phyloP scores from a whole-genome alignment of 345 rosid species.

The rapeseed (Brassica napus) region DNA sequence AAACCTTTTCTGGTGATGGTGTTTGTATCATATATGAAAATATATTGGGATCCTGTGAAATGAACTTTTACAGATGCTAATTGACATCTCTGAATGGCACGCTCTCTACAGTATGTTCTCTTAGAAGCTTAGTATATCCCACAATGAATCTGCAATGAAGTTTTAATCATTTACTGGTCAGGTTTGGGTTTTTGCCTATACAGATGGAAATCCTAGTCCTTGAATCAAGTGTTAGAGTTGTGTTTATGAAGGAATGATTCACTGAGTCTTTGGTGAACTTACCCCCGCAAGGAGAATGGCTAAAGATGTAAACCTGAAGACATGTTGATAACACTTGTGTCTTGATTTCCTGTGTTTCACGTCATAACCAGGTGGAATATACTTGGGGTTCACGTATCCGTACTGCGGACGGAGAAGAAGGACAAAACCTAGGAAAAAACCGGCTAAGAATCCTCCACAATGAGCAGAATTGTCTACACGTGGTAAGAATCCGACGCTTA shows the following conservation, averaged over 20 bases:
- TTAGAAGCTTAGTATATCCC: slow-evolving; percentile 54
- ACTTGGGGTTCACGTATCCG: slow-evolving; percentile 64
- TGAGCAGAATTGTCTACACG: slow-evolving; percentile 92
- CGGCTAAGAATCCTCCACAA: slow-evolving; percentile 79
- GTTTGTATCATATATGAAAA: slow-evolving; percentile 18
- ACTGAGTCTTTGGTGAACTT: slow-evolving; percentile 34
- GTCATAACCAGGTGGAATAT: slow-evolving; percentile 69
- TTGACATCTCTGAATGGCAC: slow-evolving; percentile 32
- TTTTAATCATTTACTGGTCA: not conserved
- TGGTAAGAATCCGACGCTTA: slow-evolving; percentile 75
- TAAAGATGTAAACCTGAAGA: slow-evolving; percentile 48
- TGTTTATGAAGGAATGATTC: not conserved
- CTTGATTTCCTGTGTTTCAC: slow-evolving; percentile 57
- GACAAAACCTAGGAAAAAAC: slow-evolving; percentile 79
- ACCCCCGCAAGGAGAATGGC: slow-evolving; percentile 62
- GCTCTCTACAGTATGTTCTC: slow-evolving; percentile 28
- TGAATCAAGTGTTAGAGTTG: not conserved
- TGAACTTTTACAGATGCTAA: slow-evolving; percentile 26
- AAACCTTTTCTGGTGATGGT: slow-evolving; percentile 25
- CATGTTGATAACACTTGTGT: slow-evolving; percentile 68
- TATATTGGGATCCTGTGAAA: slow-evolving; percentile 12
- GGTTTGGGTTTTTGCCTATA: not conserved
- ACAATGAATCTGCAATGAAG: slow-evolving; percentile 47
- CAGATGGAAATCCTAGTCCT: not conserved
- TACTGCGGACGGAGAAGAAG: slow-evolving; percentile 87